phyloP scores from a whole-genome alignment of 2,329 filamentous ascomycete species.

The Dactylellina drechsleri region DNA sequence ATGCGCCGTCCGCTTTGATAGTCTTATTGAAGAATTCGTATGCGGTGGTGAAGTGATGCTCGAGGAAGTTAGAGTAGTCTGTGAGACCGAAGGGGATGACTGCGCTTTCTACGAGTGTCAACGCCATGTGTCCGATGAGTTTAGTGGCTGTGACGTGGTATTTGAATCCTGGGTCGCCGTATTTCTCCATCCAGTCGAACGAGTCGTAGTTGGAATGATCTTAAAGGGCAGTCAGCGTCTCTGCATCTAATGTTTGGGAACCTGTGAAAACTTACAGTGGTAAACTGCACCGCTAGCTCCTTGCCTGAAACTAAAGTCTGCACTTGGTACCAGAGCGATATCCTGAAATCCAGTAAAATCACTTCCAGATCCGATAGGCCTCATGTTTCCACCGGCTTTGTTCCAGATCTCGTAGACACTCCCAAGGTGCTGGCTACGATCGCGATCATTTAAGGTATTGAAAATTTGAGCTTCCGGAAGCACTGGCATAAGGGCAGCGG shows the following conservation, averaged over 20 bases:
- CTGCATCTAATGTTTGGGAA: too few relatives aligned
- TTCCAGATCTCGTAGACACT: constrained; percentile 72
- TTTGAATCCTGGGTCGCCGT: constrained; percentile 75
- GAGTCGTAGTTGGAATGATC: constrained; percentile 89
- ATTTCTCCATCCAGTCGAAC: constrained; percentile 82
- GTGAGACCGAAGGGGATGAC: constrained; percentile 73
- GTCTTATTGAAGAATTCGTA: constrained; percentile 61
- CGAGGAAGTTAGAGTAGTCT: constrained; percentile 63
- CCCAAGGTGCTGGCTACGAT: constrained; percentile 86
- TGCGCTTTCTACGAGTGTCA: constrained; percentile 71
- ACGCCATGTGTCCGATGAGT: constrained; percentile 71
- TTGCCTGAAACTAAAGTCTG: constrained; percentile 74
- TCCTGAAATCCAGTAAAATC: constrained; percentile 78
- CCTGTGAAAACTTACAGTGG: constrained; percentile 71
- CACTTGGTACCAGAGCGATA: constrained; percentile 76
- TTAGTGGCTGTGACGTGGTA: constrained; percentile 76
- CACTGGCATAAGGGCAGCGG: constrained; percentile 15
- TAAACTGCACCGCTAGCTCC: constrained; percentile 60
- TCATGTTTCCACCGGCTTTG: constrained; percentile 63
- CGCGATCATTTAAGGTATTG: constrained; percentile 72
- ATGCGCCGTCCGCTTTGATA: constrained; percentile 57
- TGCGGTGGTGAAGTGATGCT: constrained; percentile 61
- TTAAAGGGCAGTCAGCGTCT: background rate
- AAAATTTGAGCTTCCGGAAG: constrained; percentile 5
- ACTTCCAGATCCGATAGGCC: constrained; percentile 76